Conservation (phyloP, 768 basidiomycete genomes). For the Hortiboletus flavorubellus region DNA sequence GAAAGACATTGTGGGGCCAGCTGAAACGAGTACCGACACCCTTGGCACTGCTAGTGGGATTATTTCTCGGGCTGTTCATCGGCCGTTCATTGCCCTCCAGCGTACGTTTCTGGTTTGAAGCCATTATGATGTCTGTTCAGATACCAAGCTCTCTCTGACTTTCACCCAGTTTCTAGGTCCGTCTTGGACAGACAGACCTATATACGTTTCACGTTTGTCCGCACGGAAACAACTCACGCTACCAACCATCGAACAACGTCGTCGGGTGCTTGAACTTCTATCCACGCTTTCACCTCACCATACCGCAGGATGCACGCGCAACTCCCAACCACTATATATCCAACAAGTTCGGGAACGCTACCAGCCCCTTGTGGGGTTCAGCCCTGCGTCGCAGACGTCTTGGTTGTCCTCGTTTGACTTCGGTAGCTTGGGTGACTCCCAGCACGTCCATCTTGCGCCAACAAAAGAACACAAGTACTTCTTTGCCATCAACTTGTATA, state of each 20-base stretch:
- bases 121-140: background rate
- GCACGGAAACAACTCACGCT: conserved; percentile 63
- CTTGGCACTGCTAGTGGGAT: conserved; percentile 55
- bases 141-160: background rate
- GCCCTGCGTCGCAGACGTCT: conserved; percentile 50
- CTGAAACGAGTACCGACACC: conserved; percentile 51
- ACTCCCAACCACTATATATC: conserved; percentile 78
- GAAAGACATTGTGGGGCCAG: conserved; percentile 27
- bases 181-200: conserved; percentile 55
- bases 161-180: conserved; percentile 26
- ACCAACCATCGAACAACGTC: conserved; percentile 81
- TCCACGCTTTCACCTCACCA: conserved; percentile 87
- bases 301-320: conserved; percentile 87
- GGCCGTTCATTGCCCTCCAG: conserved; percentile 44
- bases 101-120: conserved; percentile 20
- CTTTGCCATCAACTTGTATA: conserved; percentile 99
- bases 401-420: conserved; percentile 60
- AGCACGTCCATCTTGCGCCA: conserved; percentile 36
- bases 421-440: conserved; percentile 38
- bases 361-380: conserved; percentile 76
- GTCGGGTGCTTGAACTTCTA: conserved; percentile 81
- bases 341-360: conserved; percentile 88
- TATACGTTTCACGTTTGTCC: conserved; percentile 45
- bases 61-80: conserved; percentile 58
- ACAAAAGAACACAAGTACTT: conserved; percentile 91